Evolutionary conservation across 352 stramenopile species (phyloP).

Genomic region (Thalassiosira ordinaria): DNA sequence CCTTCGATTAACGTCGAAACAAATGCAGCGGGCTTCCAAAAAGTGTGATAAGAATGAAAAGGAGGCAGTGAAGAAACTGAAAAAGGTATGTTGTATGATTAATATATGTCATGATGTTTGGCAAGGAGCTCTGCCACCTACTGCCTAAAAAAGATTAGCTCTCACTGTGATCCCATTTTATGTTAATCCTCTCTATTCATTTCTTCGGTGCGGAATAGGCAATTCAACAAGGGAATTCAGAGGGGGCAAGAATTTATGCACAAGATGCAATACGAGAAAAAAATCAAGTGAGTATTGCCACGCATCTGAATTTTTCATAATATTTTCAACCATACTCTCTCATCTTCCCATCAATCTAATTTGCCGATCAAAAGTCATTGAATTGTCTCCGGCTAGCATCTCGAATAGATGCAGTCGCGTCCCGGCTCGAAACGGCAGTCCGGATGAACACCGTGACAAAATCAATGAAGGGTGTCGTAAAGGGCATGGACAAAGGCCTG

Average conservation of each 20-base stretch:
- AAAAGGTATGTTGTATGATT: slow-evolving; percentile 95
- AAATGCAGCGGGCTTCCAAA: slow-evolving; percentile 91
- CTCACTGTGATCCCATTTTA: too few relatives aligned
- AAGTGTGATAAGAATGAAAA: slow-evolving; percentile 99
- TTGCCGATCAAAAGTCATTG: slow-evolving; percentile 87
- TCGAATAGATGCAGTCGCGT: slow-evolving; percentile 95
- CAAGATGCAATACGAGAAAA: slow-evolving; percentile 92
- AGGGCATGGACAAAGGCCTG: slow-evolving; percentile 96
- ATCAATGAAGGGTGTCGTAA: slow-evolving; percentile 96
- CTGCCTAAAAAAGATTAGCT: too few relatives aligned
- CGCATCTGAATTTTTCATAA: too few relatives aligned
- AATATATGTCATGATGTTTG: too few relatives aligned
- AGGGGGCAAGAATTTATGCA: slow-evolving; percentile 97
- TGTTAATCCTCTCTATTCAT: too few relatives aligned
- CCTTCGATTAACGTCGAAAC: slow-evolving; percentile 87
- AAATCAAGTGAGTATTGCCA: slow-evolving; percentile 78
- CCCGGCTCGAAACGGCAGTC: slow-evolving; percentile 96
- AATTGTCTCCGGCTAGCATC: slow-evolving; percentile 95
- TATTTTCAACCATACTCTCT: neutral
- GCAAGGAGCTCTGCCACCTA: too few relatives aligned
- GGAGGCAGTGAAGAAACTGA: slow-evolving; percentile 93
- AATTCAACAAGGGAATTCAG: slow-evolving; percentile 95
- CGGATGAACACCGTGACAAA: slow-evolving; percentile 93
- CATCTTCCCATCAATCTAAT: slow-evolving; percentile 67
- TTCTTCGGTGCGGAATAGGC: too few relatives aligned